Base-by-base conservation (phyloP, 202 grass and related monocot species). In the Thinopyrum obtusiflorum region DNA sequence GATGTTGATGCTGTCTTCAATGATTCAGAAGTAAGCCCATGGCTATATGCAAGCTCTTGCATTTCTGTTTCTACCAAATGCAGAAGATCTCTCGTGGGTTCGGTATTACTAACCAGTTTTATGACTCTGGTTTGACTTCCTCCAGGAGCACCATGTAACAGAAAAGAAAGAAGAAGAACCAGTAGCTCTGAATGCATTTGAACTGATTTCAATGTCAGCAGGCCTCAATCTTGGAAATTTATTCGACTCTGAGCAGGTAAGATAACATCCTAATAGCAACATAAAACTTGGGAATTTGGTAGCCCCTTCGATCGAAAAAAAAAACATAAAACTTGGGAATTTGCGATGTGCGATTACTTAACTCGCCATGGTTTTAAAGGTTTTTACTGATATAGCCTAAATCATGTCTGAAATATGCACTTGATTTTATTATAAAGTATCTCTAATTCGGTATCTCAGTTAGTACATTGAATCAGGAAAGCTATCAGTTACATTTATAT, bases 1-100 rank as follows among this genome's bases (percentile, higher is more conserved):
- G 93, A 95, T 90, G 90, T 95, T 37, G 90, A 91, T 79, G 90
- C 93, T 65, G 93, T 92, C 44, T 95, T 95, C 78, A 92, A 91
- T 86, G 88, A 95, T 74, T 92, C 88, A 69, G 93, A 95, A 86
- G 93, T 95, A 76, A 92, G 88, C 86, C 17, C 24, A 61, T 53
- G 60, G 11, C 0, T 3, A 83, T 40, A 61, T 79, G 8, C 3
- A 69, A 18, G 7, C 29, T 51, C 46, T 61, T 65, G 37, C 25
- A 57, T 86, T 42, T 64, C 0, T 71, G 10, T 71, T 81, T 78
- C n/a, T 65, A 7, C 7, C 7, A 67, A 12, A 59, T 64, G 76
- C 32, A 79, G 26, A 82, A 51, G 20, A 37, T 32, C 36, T 63
- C 35, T 78, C 68, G 66, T 68, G 27, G 6, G 68, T 49, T 66